A percentile compares a stretch with the other conserved stretches of the same genome.
phyloP scores from a whole-genome alignment of 2,329 filamentous ascomycete genomes.

The Coniella lustricola region DNA sequence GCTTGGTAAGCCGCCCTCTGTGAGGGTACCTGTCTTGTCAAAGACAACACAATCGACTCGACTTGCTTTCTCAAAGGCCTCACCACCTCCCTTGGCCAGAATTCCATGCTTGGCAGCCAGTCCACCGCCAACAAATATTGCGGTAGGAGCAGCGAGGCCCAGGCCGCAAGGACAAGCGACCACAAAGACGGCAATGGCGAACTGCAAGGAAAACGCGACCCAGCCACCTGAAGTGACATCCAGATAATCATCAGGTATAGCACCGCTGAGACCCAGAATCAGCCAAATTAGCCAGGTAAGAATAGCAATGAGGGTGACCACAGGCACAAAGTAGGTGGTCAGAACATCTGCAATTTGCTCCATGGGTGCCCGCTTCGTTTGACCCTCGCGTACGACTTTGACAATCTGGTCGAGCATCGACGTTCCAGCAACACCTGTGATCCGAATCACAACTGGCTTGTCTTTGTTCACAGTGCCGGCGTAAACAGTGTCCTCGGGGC shows the following conservation, averaged over 20 bases:
- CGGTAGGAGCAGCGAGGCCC: slow-evolving; percentile 77
- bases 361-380: slow-evolving; percentile 67
- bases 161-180: slow-evolving; percentile 81
- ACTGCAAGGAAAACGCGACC: slow-evolving; percentile 69
- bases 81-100: slow-evolving; percentile 74
- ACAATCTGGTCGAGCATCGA: slow-evolving; percentile 80
- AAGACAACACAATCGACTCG: slow-evolving; percentile 73
- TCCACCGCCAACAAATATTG: slow-evolving; percentile 75
- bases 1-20: slow-evolving; percentile 62
- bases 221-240: slow-evolving; percentile 53
- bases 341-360: slow-evolving; percentile 67
- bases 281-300: slow-evolving; percentile 69
- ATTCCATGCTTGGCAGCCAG: slow-evolving; percentile 75
- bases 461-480: slow-evolving; percentile 71
- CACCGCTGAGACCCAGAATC: slow-evolving; percentile 50
- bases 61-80: slow-evolving; percentile 80
- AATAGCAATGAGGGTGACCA: slow-evolving; percentile 62
- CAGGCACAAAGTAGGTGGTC: slow-evolving; percentile 71
- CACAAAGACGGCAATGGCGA: slow-evolving; percentile 81
- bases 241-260: slow-evolving; percentile 50
- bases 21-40: slow-evolving; percentile 83
- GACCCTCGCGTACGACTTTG: slow-evolving; percentile 67
- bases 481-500: slow-evolving; percentile 56
- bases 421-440: slow-evolving; percentile 58
- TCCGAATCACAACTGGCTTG: slow-evolving; percentile 51